Percentiles rank a stretch among this genome's conserved stretches.
phyloP scores from a whole-genome alignment of 2,329 filamentous ascomycete genomes.

The Penicillium concentricum region DNA sequence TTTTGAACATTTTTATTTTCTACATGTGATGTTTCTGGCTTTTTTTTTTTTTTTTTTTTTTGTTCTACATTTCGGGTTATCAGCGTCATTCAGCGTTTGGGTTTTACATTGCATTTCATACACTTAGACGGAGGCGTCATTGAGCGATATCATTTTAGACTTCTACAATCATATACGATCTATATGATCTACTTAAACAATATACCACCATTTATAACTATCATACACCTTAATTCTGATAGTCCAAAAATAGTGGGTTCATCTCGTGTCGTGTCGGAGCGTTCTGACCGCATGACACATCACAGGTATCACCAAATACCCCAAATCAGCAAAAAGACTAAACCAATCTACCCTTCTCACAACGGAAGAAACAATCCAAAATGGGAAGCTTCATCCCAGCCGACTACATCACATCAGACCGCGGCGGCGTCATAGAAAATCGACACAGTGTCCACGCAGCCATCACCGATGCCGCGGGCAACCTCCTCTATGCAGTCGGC shows the following conservation, averaged over 20 bases:
- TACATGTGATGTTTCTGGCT: background rate
- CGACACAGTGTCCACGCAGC: slow-evolving; percentile 47
- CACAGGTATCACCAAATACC: background rate
- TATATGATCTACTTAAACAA: background rate
- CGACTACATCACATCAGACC: slow-evolving; percentile 39
- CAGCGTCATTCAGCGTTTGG: slow-evolving; percentile 3
- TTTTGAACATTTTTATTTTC: background rate
- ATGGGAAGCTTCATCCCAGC: slow-evolving; percentile 11
- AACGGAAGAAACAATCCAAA: background rate
- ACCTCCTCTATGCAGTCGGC: slow-evolving; percentile 43
- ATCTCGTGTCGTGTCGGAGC: background rate
- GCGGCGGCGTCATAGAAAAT: slow-evolving; percentile 46
- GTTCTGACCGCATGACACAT: slow-evolving; percentile 5
- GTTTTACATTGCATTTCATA: slow-evolving; percentile 5
- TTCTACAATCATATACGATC: background rate
- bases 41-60: too few relatives aligned
- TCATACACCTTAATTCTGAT: background rate
- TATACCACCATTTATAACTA: background rate
- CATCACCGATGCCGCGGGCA: slow-evolving; percentile 40
- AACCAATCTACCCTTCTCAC: background rate
- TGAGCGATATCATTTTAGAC: slow-evolving; percentile 1
- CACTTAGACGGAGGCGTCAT: background rate
- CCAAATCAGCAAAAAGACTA: background rate
- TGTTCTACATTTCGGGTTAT: slow-evolving; percentile 1
- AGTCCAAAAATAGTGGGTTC: background rate